Conservation (phyloP, 1,284 basidiomycete genomes). For the Mrakiaceae sp. region DNA sequence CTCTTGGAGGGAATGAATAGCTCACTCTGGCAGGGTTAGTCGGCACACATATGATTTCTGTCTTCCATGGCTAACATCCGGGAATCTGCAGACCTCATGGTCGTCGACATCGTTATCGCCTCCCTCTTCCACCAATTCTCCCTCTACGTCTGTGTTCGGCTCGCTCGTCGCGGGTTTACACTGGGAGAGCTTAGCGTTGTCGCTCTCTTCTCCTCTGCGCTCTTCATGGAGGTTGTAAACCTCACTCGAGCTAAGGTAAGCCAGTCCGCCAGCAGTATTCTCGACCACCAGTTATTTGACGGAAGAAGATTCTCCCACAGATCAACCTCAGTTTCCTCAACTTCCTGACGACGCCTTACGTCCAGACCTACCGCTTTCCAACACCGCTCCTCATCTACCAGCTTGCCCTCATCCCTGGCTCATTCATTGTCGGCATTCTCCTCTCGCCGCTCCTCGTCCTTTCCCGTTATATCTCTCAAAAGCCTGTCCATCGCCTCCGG, state of each 20-base stretch:
- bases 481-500: conserved; percentile 75
- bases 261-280: background rate
- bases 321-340: conserved; percentile 37
- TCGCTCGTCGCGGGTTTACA: conserved; percentile 87
- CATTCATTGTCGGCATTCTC: conserved; percentile 80
- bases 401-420: conserved; percentile 83
- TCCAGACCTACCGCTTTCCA: conserved; percentile 86
- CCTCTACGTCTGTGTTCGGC: conserved; percentile 74
- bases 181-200: conserved; percentile 86
- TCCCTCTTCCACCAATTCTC: conserved; percentile 83
- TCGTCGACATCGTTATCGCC: conserved; percentile 62
- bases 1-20: conserved; percentile 28
- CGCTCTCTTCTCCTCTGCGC: conserved; percentile 70
- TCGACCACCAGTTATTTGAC: background rate
- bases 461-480: conserved; percentile 82
- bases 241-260: conserved; percentile 66
- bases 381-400: conserved; percentile 88
- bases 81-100: conserved; percentile 50
- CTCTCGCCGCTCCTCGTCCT: conserved; percentile 90
- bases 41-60: background rate
- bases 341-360: conserved; percentile 67
- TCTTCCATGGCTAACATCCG: background rate
- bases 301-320: background rate
- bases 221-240: conserved; percentile 76
- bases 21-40: conserved; percentile 32